phyloP scores from a whole-genome alignment of 768 basidiomycete species.

The Hysterangium stoloniferum region DNA sequence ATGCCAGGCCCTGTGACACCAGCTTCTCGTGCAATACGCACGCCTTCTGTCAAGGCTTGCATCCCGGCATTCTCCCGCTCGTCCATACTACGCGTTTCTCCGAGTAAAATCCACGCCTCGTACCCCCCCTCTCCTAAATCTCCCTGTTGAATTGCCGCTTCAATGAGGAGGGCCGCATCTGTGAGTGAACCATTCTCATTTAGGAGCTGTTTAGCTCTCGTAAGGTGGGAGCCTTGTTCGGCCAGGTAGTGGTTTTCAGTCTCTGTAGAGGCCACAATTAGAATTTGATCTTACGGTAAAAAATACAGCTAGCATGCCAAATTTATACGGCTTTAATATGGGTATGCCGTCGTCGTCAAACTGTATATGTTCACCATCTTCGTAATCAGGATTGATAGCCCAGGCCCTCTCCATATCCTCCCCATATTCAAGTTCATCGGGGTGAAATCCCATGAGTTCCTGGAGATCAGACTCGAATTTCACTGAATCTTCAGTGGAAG shows the following conservation, averaged over 20 bases:
- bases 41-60: slow-evolving; percentile 69
- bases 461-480: slow-evolving; percentile 83
- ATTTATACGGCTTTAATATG: slow-evolving; percentile 59
- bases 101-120: slow-evolving; percentile 89
- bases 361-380: slow-evolving; percentile 28
- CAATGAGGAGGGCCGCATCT: slow-evolving; percentile 79
- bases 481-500: slow-evolving; percentile 54
- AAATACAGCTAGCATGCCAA: slow-evolving; percentile 46
- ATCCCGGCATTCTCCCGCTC: slow-evolving; percentile 80
- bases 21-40: slow-evolving; percentile 53
- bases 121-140: slow-evolving; percentile 76
- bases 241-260: slow-evolving; percentile 58
- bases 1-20: slow-evolving; percentile 64
- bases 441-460: slow-evolving; percentile 61
- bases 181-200: slow-evolving; percentile 79
- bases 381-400: slow-evolving; percentile 32
- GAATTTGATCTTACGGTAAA: not conserved
- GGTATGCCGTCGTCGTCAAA: slow-evolving; percentile 76
- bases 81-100: slow-evolving; percentile 85
- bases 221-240: slow-evolving; percentile 44
- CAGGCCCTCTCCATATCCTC: slow-evolving; percentile 55
- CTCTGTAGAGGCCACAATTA: slow-evolving; percentile 36
- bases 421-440: slow-evolving; percentile 52
- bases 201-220: slow-evolving; percentile 69
- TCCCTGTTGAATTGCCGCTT: slow-evolving; percentile 82